Percentiles rank a stretch among this genome's conserved stretches.
These are phyloP conservation scores for Penicillium steckii DNA, from an alignment of 495 filamentous ascomycete genomes.

Conservation along the genomic window DNA sequence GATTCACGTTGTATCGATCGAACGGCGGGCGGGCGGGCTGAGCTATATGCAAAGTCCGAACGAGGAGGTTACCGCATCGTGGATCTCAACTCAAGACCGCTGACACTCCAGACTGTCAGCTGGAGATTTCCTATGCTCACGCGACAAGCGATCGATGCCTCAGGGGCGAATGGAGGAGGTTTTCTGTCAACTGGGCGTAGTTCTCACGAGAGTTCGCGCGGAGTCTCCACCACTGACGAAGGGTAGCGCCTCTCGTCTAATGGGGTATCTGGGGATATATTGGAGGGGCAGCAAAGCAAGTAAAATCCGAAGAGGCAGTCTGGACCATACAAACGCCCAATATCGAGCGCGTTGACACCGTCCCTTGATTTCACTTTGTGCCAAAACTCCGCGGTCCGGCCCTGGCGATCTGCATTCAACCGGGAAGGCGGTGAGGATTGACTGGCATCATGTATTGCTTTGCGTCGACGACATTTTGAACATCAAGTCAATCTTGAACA, in stretches of 20 bases:
- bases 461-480: neutral
- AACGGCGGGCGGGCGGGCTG: slow-evolving; percentile 16
- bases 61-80: slow-evolving; percentile 27
- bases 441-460: neutral
- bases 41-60: slow-evolving; percentile 22
- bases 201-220: slow-evolving; percentile 10
- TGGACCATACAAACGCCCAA: slow-evolving; percentile 8
- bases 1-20: slow-evolving; percentile 8
- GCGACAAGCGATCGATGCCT: neutral
- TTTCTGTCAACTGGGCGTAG: slow-evolving; percentile 4
- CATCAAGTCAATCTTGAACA: too few species aligned
- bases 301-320: neutral
- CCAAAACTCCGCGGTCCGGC: neutral
- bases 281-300: neutral
- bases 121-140: neutral
- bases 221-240: slow-evolving; percentile 6
- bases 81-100: slow-evolving; percentile 10
- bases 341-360: slow-evolving; percentile 3
- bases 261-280: neutral
- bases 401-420: neutral
- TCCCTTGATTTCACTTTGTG: slow-evolving; percentile 13
- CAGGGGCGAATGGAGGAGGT: neutral
- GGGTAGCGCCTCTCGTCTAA: slow-evolving; percentile 4
- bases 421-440: slow-evolving; percentile 20
- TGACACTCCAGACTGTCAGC: neutral